A percentile compares a stretch with the other conserved stretches of the same genome.
Evolutionary conservation across 2,329 filamentous ascomycete genomes (phyloP).

Genomic region (Pestalotiopsis sp.): DNA sequence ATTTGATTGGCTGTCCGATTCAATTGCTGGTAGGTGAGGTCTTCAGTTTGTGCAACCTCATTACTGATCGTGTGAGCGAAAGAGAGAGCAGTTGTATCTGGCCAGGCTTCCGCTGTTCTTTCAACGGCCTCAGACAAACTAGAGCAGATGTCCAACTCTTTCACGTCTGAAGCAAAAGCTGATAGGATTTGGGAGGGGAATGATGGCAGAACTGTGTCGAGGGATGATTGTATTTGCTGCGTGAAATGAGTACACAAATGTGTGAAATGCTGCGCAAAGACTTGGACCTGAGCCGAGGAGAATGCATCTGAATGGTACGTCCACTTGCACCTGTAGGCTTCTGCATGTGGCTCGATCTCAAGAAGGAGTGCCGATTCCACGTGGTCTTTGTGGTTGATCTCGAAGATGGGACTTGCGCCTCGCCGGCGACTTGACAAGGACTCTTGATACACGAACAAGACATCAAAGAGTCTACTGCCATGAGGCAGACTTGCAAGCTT

Average conservation of each 20-base stretch:
- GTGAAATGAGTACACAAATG: conserved; percentile 41
- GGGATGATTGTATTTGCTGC: conserved; percentile 25
- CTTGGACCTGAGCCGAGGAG: conserved; percentile 54
- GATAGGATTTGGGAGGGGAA: conserved; percentile 46
- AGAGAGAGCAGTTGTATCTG: conserved; percentile 63
- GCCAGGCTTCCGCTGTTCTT: conserved; percentile 45
- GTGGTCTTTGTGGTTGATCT: conserved; percentile 67
- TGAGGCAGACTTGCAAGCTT: conserved; percentile 58
- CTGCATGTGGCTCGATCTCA: conserved; percentile 69
- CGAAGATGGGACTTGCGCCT: conserved; percentile 42
- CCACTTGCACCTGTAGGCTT: conserved; percentile 44
- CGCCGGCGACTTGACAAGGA: conserved; percentile 50
- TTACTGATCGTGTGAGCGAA: conserved; percentile 58
- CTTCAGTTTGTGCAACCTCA: conserved; percentile 37
- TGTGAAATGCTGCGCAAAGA: conserved; percentile 66
- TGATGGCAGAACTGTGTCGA: conserved; percentile 26
- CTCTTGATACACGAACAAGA: conserved; percentile 85
- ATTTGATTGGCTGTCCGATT: conserved; percentile 67
- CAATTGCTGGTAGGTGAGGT: conserved; percentile 66
- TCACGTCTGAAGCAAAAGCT: conserved; percentile 46
- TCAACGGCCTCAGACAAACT: conserved; percentile 61
- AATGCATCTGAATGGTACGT: conserved; percentile 55
- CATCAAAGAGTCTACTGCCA: conserved; percentile 69
- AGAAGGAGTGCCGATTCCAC: conserved; percentile 77
- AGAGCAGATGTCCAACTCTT: conserved; percentile 34